phyloP scores from a whole-genome alignment of 192 early-diverging fungal genomes.

The Backusella tuberculispora region DNA sequence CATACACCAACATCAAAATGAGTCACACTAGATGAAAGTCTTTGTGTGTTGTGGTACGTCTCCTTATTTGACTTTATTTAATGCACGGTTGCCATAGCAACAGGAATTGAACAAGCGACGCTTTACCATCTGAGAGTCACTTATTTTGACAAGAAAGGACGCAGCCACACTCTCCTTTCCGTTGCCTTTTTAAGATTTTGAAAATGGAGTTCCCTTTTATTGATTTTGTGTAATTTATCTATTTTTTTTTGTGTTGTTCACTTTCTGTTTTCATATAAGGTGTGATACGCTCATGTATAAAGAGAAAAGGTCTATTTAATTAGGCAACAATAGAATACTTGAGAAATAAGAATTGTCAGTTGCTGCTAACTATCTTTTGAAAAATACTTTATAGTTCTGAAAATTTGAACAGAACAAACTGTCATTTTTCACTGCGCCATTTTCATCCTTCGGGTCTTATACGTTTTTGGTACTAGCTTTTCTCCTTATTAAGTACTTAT shows the following conservation, averaged over 20 bases:
- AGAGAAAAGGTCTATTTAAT: too few relatives aligned
- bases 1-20: not conserved
- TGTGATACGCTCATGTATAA: too few relatives aligned
- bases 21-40: not conserved
- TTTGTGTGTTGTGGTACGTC: not conserved
- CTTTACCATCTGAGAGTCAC: not conserved
- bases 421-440: too few relatives aligned
- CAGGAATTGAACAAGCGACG: not conserved
- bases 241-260: not conserved
- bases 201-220: slow-evolving; percentile 15
- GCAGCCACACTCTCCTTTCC: slow-evolving; percentile 6
- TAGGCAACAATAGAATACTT: too few relatives aligned
- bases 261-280: not conserved
- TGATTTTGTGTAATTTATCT: slow-evolving; percentile 10
- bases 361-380: too few relatives aligned
- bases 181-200: slow-evolving; percentile 3
- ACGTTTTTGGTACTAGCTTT: too few relatives aligned
- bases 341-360: too few relatives aligned
- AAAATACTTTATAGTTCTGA: too few relatives aligned
- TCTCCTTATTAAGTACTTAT: too few relatives aligned
- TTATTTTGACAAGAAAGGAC: slow-evolving; percentile 4
- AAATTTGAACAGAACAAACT: too few relatives aligned
- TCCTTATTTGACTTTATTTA: not conserved
- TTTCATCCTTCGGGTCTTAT: too few relatives aligned
- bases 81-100: not conserved